phyloP scores from a whole-genome alignment of 1,139 yeast genomes.

The Hanseniaspora uvarum region DNA sequence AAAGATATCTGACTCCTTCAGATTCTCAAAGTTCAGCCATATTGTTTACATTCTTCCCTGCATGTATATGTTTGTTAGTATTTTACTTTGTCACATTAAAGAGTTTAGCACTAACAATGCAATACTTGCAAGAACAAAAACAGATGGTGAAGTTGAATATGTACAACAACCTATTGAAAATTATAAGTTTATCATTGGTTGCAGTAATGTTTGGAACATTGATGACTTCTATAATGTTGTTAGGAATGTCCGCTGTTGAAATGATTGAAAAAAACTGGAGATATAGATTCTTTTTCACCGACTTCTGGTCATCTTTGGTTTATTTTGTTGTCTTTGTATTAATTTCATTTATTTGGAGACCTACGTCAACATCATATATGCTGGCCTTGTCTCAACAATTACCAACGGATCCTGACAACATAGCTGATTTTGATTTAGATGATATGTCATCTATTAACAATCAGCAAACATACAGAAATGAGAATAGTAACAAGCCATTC shows the following conservation, averaged over 20 bases:
- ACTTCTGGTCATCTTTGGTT: constrained; percentile 90
- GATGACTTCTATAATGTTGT: constrained; percentile 57
- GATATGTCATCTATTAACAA: constrained; percentile 55
- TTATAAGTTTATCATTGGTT: constrained; percentile 58
- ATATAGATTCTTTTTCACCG: constrained; percentile 74
- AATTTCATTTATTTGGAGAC: constrained; percentile 91
- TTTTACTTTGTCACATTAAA: constrained; percentile 69
- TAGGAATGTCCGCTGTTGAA: constrained; percentile 65
- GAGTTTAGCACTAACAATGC: constrained; percentile 65
- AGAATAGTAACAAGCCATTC: constrained; percentile 21
- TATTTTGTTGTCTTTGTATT: constrained; percentile 77
- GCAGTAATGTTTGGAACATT: constrained; percentile 55
- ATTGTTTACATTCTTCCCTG: constrained; percentile 51
- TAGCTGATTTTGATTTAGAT: constrained; percentile 67
- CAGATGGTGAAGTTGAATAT: constrained; percentile 83
- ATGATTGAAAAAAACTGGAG: constrained; percentile 87
- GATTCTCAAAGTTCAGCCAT: constrained; percentile 35
- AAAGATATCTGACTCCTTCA: constrained; percentile 50
- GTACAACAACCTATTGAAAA: constrained; percentile 67
- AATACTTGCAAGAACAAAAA: constrained; percentile 67
- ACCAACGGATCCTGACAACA: constrained; percentile 68
- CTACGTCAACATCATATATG: constrained; percentile 89
- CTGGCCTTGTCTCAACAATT: constrained; percentile 90
- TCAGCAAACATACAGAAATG: constrained; percentile 28
- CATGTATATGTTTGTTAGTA: constrained; percentile 55